Percentiles rank a stretch among this genome's conserved stretches.
phyloP scores from a whole-genome alignment of 495 filamentous ascomycete species.

The Parathielavia hyrcaniae region DNA sequence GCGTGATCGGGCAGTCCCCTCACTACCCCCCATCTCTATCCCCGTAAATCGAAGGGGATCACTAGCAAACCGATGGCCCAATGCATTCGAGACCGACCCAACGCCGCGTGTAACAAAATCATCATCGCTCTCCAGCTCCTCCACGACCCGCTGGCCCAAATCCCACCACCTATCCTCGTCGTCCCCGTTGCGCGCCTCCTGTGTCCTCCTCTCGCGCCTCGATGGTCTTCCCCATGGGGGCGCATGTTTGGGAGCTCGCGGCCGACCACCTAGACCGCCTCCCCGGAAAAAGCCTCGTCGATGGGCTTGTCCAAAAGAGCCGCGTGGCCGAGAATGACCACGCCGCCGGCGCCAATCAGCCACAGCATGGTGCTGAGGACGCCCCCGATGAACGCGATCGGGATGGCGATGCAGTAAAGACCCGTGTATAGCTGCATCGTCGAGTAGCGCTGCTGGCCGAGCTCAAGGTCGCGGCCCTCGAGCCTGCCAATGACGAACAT shows the following conservation, averaged over 20 bases:
- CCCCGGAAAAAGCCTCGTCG: slow-evolving; percentile 99
- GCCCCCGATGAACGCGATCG: slow-evolving; percentile 75
- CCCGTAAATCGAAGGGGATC: slow-evolving; percentile 60
- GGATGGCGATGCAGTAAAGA: slow-evolving; percentile 71
- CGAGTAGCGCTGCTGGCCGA: slow-evolving; percentile 73
- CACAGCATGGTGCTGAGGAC: slow-evolving; percentile 78
- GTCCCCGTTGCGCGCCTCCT: slow-evolving; percentile 51
- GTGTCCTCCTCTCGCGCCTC: slow-evolving; percentile 65
- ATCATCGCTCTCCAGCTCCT: slow-evolving; percentile 63
- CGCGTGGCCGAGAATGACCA: slow-evolving; percentile 90
- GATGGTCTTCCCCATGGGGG: slow-evolving; percentile 98
- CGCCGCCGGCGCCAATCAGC: slow-evolving; percentile 89
- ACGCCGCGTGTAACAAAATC: slow-evolving; percentile 56
- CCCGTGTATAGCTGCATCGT: slow-evolving; percentile 94
- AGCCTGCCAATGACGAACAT: slow-evolving; percentile 88
- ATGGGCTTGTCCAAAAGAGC: slow-evolving; percentile 97
- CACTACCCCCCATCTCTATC: slow-evolving; percentile 47
- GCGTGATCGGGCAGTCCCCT: slow-evolving; percentile 40
- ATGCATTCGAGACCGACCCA: slow-evolving; percentile 43
- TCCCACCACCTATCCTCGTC: slow-evolving; percentile 41
- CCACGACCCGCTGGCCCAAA: slow-evolving; percentile 48
- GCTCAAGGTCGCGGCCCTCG: slow-evolving; percentile 75
- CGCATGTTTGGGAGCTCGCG: slow-evolving; percentile 95
- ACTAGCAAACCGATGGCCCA: slow-evolving; percentile 41
- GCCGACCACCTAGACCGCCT: slow-evolving; percentile 99